Evolutionary conservation across 176 grass and related monocot genomes (phyloP), one percentile per base, ranked within the genome.

Genomic region (Otatea glauca): DNA sequence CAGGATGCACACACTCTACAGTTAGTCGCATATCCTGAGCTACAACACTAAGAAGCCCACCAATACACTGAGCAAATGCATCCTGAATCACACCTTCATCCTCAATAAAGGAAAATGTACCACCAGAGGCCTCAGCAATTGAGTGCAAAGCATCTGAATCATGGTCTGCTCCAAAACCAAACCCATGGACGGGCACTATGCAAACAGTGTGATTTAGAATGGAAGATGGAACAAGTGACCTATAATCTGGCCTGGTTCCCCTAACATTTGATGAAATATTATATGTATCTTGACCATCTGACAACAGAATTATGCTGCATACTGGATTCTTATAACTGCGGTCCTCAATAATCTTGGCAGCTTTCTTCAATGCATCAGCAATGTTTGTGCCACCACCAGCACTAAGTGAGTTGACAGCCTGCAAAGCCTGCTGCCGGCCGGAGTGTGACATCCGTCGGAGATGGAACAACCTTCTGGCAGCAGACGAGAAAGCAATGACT

Each of bases 31-130:
- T 94, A 59, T 92, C 79, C 83, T 99, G 93, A 77, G 94, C 91
- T 50, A 96, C 93, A 73, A 99, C 91, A 53, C 93, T 99, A 62
- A 95, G 89, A 75, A 99, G 96, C 74, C 96, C 93, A 64, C 96
- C 93, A 72, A 99, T 99, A 77, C 96, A 99, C 79, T 99, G 96
- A 77, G 96, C 96, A 86, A 99, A 99, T 70, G 96, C 96, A 89
- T 99, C 96, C 77, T 99, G 96, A 86, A 99, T 94, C 56, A 88
- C 91, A 87, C 77, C 84, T 82, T 96, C 96, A 51, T 92, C 88
- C 80, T 99, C 96, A 4, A 99, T 96, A 39, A 99, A 99, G 71
- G 96, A 99, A 78, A 99, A 99, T 39, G 96, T 99, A 41, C 96
- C 96, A 54, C 96, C 86, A 71, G 96, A 99, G 73, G 77, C 81